phyloP scores from a whole-genome alignment of 2,329 filamentous ascomycete species.

The Colletotrichum theobromicola region DNA sequence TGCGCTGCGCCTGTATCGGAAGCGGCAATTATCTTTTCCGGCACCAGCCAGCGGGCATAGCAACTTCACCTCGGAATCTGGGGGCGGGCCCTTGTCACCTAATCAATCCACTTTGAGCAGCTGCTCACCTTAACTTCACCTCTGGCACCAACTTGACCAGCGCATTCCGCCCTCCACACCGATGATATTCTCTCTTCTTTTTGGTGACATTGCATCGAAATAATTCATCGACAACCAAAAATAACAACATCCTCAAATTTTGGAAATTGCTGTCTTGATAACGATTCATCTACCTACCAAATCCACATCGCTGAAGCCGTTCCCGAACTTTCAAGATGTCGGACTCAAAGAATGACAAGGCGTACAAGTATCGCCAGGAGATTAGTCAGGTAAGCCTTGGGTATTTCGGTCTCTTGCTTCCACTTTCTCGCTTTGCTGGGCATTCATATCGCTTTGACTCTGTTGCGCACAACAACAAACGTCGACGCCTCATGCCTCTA shows the following conservation, averaged over 20 bases:
- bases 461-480: not conserved
- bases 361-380: constrained; percentile 91
- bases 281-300: not conserved
- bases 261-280: not conserved
- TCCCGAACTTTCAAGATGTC: constrained; percentile 9
- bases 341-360: constrained; percentile 64
- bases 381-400: constrained; percentile 83
- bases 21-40: not conserved
- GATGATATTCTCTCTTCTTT: not conserved
- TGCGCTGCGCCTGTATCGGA: not conserved
- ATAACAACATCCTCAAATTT: not conserved
- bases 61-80: not conserved
- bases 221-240: no score
- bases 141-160: not conserved
- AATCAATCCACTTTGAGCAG: not conserved
- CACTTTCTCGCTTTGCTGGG: not conserved
- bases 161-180: not conserved
- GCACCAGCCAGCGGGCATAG: not conserved
- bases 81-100: not conserved
- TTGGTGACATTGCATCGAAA: not conserved
- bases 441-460: not conserved
- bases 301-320: not conserved
- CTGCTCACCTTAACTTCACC: not conserved
- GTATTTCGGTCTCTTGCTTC: not conserved
- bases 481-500: not conserved